Evolutionary conservation across 2,329 filamentous ascomycete species (phyloP).

Genomic region (Nemania diffusa): DNA sequence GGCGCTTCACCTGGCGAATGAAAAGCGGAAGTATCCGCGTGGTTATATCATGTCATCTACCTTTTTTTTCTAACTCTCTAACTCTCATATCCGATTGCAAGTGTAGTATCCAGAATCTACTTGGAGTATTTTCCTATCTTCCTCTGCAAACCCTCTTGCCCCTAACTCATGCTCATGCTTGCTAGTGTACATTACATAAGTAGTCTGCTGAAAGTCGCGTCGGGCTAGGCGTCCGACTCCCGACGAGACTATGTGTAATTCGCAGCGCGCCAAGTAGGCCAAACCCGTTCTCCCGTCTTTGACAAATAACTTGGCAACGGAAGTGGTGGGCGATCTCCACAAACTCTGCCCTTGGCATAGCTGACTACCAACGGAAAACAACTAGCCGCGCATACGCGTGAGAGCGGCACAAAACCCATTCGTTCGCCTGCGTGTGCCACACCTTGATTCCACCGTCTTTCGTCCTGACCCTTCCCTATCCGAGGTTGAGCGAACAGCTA

Average conservation of each 20-base stretch:
- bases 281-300: slow-evolving; percentile 6
- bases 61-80: background rate
- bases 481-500: slow-evolving; percentile 9
- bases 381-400: slow-evolving; percentile 14
- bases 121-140: background rate
- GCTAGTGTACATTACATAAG: background rate
- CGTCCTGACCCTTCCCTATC: background rate
- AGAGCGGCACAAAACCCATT: slow-evolving; percentile 20
- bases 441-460: slow-evolving; percentile 17
- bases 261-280: slow-evolving; percentile 6
- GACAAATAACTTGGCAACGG: slow-evolving; percentile 31
- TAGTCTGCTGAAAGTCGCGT: background rate
- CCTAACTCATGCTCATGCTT: background rate
- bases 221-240: slow-evolving; percentile 1
- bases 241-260: slow-evolving; percentile 1
- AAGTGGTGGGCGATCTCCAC: slow-evolving; percentile 14
- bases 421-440: slow-evolving; percentile 10
- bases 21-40: background rate
- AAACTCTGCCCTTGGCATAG: slow-evolving; percentile 23
- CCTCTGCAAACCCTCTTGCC: background rate
- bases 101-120: background rate
- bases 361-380: slow-evolving; percentile 4
- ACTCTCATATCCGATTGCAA: background rate
- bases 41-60: background rate
- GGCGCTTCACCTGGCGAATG: slow-evolving; percentile 11